phyloP scores from a whole-genome alignment of 192 early-diverging fungal genomes.

The Spizellomyces punctatus region DNA sequence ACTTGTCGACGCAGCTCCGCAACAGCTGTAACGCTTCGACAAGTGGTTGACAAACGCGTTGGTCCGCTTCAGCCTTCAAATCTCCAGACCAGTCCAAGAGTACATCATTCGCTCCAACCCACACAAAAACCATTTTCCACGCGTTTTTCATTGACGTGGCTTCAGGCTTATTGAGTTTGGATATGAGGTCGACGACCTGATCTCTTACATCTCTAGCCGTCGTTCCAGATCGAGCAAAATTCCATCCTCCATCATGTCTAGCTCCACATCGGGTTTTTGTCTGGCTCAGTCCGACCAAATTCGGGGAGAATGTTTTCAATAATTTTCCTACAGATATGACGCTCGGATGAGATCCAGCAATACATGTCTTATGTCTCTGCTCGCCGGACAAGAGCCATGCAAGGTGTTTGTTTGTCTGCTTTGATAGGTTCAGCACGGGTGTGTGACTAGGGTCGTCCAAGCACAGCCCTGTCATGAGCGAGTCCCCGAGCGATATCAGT shows the following conservation, averaged over 20 bases:
- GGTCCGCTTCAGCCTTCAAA: background rate
- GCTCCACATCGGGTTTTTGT: background rate
- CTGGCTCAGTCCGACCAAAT: background rate
- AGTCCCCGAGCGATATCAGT: background rate
- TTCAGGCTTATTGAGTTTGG: background rate
- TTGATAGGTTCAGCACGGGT: background rate
- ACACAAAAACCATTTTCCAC: constrained; percentile 1
- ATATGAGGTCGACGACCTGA: background rate
- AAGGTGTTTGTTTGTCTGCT: background rate
- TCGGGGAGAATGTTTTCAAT: background rate
- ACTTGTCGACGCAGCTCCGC: background rate
- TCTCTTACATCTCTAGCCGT: background rate
- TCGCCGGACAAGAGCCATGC: background rate
- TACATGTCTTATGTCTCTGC: background rate
- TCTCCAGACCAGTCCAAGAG: background rate
- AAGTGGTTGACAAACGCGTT: background rate
- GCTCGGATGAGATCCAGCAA: background rate
- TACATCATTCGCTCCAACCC: background rate
- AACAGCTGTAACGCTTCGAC: background rate
- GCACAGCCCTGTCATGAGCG: background rate
- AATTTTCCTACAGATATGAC: background rate
- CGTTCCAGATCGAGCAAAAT: constrained; percentile 1
- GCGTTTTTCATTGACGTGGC: background rate
- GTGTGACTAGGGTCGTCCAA: background rate
- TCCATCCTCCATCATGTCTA: background rate